These are phyloP conservation scores for Fistulinella cinereoalba DNA, from an alignment of 1,284 basidiomycete genomes.

Conservation along the genomic window DNA sequence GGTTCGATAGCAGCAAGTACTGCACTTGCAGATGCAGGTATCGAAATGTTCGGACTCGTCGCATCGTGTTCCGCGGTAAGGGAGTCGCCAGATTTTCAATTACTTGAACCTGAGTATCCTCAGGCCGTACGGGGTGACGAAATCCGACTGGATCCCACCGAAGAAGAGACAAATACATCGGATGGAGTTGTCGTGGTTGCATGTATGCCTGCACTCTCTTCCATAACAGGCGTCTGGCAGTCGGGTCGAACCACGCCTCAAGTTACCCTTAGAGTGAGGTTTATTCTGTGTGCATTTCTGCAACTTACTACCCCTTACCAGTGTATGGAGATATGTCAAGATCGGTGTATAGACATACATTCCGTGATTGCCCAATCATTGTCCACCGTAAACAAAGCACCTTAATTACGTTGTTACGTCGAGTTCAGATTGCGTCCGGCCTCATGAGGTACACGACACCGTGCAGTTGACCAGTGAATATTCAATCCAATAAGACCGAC, in stretches of 20 bases:
- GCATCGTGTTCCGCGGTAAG: constrained; percentile 72
- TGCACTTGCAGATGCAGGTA: constrained; percentile 85
- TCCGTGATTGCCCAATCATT: constrained; percentile 68
- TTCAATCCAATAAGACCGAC: no score
- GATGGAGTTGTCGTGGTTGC: constrained; percentile 69
- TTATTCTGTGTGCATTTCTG: not conserved
- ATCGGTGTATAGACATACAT: constrained; percentile 71
- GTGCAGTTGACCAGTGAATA: not conserved
- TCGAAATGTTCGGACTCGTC: constrained; percentile 85
- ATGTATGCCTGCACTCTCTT: constrained; percentile 89
- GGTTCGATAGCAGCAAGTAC: constrained; percentile 86
- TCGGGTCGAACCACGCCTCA: constrained; percentile 59
- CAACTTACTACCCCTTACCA: constrained; percentile 29
- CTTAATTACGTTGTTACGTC: constrained; percentile 8
- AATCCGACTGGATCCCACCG: constrained; percentile 77
- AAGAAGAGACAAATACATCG: constrained; percentile 57
- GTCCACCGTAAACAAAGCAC: constrained; percentile 27
- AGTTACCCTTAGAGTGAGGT: constrained; percentile 54
- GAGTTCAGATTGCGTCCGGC: not conserved
- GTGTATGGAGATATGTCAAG: constrained; percentile 68
- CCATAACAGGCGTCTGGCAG: constrained; percentile 80
- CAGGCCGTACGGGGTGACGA: constrained; percentile 55
- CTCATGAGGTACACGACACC: not conserved
- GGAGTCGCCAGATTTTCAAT: constrained; percentile 4
- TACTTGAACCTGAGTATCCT: not conserved